Base-by-base conservation (phyloP, 176 grass and related monocot genomes). In the Triticum urartu region DNA sequence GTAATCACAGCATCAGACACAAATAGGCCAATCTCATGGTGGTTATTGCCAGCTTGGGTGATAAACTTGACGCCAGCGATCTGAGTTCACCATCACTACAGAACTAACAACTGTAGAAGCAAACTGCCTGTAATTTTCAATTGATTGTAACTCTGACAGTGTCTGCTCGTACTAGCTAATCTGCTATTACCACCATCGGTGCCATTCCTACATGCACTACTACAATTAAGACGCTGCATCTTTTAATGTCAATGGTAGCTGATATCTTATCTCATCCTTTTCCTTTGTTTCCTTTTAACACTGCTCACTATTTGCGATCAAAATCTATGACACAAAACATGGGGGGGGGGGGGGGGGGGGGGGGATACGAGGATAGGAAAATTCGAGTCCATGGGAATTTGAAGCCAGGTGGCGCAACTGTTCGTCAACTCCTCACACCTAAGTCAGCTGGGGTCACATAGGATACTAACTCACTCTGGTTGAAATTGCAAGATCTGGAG, bases 401-500 rank as follows among this genome's bases (percentile, higher is more conserved):
- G 42, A 48, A 74, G 40, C 40, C 71, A 74, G n/a, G 39, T 74
- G 38, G 40, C 26, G 40, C 21, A 74, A 74, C 24, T 73, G 70
- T 73, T 15, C n/a, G 13, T 72, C 70, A 72, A 43, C 38, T 72
- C 62, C 63, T 65, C 70, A n/a, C 39, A 48, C 71, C 40, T 17
- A 48, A 47, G 40, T 74, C 40, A 74, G 71, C 40, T 28, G 24
- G 71, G 39, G 40, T 48, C 24, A 74, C 40, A 12, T 90, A 26
- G 65, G 43, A 65, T 81, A 24, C 48, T 54, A 22, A 89, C n/a
- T 22, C 54, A 32, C 69, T 79, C 39, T 47, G 60, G 6, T 78
- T 73, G 35, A 45, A 77, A 83, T 75, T 68, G 20, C 59, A 90
- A 79, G 40, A 84, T 84, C 36, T 32, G 74, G 20, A 42, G 45